Base-by-base conservation (phyloP, 352 stramenopile genomes). In the Aphanomyces stellatus region DNA sequence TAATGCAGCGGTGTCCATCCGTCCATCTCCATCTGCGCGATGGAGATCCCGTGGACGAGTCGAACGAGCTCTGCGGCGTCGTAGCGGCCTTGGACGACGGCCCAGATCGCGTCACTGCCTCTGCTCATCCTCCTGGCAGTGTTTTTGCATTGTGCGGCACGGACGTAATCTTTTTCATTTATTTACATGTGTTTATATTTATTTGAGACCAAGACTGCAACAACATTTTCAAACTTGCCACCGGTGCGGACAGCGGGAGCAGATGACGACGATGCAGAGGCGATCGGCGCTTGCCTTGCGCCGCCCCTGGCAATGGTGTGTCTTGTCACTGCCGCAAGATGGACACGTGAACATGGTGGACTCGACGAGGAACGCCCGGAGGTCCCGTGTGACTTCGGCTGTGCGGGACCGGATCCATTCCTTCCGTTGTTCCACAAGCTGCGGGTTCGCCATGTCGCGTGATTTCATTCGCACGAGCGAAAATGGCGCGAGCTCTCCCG, bases 331-430 rank as follows among this genome's bases (percentile, higher is more conserved):
- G 13, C 85, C 83, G 48, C 85, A 93, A 56, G 76, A 87, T 30
- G 83, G 85, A 65, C 85, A 93, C 70, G 91, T 85, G 31, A 93
- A 93, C 28, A 92, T 67, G 46, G 90, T 80, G 13, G 83, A 83
- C 72, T 92, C 81, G 42, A 76, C 79, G 63, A 90, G 88, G 19
- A 78, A 73, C 48, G 85, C 80, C 3, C 77, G 75, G 34, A 75
- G 72, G 64, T 91, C 74, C 19, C 85, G 81, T 80, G 88, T 93
- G 27, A 93, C 85, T 62, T 93, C 83, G 72, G 85, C 75, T 4
- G 85, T 93, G 34, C 85, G 83, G 55, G 91, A 91, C 73, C 79
- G 87, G 63, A 94, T 91, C 82, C 85, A 94, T 65, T 91, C 80
- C 53, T 90, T 85, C 15, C 85, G 81, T 41, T 94, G 82, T 0